Conservation (phyloP, 2,329 filamentous ascomycete species). For the Colletotrichum graminicola region DNA sequence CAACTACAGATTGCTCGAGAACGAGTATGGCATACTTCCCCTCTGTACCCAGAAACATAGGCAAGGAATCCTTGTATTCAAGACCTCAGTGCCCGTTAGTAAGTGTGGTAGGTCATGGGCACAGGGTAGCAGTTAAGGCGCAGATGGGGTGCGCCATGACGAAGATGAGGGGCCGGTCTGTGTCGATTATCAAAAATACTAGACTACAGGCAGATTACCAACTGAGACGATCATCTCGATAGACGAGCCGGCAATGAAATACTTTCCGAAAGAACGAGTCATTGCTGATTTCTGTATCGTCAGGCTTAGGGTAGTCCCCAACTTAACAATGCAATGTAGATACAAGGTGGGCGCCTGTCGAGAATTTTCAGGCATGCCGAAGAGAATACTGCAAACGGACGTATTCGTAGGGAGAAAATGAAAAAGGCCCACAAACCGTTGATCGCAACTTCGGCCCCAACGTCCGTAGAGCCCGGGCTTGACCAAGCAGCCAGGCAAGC, state of each 20-base stretch:
- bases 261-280: not conserved
- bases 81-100: conserved; percentile 1
- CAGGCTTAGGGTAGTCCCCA: conserved; percentile 2
- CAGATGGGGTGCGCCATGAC: conserved; percentile 14
- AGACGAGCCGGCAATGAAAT: not conserved
- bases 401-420: not conserved
- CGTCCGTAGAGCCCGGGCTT: not conserved
- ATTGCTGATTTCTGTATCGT: conserved; percentile 1
- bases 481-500: not conserved
- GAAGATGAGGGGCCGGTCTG: conserved; percentile 30
- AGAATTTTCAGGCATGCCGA: not conserved
- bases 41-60: not conserved
- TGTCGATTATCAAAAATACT: conserved; percentile 11
- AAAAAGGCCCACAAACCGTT: not conserved
- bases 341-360: not conserved
- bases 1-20: conserved; percentile 6
- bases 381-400: too few relatives aligned
- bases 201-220: conserved; percentile 26
- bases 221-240: conserved; percentile 5
- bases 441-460: not conserved
- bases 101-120: not conserved
- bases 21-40: not conserved
- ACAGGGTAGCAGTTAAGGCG: conserved; percentile 29
- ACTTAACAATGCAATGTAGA: not conserved
- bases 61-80: conserved; percentile 6